Conservation (phyloP, 139 green algal species). For the Zygnema circumcarinatum region DNA sequence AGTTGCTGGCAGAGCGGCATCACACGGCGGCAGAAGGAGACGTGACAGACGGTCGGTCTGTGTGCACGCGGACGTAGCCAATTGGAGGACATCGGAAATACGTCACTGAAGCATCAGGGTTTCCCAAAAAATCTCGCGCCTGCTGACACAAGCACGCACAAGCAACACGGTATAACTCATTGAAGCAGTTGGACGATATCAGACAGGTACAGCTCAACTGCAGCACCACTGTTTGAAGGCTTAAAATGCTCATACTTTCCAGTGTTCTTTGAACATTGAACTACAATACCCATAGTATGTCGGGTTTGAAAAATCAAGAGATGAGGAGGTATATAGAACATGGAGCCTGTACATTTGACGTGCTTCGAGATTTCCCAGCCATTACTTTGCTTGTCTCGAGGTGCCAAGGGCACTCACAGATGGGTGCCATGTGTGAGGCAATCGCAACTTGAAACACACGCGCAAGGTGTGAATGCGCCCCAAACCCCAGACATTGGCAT, state of each 20-base stretch:
- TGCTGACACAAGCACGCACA: background rate
- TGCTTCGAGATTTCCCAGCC: background rate
- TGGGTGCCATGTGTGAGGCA: background rate
- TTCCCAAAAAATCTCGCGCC: conserved; percentile 14
- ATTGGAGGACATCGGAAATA: conserved; percentile 36
- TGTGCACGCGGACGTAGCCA: conserved; percentile 47
- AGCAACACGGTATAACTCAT: too few species aligned
- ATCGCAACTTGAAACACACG: conserved; percentile 1
- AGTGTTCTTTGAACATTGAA: too few species aligned
- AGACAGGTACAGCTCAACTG: too few species aligned
- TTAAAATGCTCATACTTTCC: too few species aligned
- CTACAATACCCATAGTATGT: too few species aligned
- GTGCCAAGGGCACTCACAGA: background rate
- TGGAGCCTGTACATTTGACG: background rate
- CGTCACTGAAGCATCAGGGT: conserved; percentile 35
- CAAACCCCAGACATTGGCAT: background rate
- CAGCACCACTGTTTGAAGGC: too few species aligned
- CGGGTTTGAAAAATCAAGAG: too few species aligned
- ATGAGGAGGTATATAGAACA: background rate
- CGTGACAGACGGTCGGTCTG: too few species aligned
- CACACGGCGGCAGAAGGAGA: too few species aligned
- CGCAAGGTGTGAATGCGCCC: background rate
- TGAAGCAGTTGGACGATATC: too few species aligned
- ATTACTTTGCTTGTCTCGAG: background rate
- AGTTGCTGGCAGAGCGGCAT: too few species aligned